These are phyloP conservation scores for Stemphylium beticola DNA, from an alignment of 2,329 filamentous ascomycete species.

Conservation along the genomic window DNA sequence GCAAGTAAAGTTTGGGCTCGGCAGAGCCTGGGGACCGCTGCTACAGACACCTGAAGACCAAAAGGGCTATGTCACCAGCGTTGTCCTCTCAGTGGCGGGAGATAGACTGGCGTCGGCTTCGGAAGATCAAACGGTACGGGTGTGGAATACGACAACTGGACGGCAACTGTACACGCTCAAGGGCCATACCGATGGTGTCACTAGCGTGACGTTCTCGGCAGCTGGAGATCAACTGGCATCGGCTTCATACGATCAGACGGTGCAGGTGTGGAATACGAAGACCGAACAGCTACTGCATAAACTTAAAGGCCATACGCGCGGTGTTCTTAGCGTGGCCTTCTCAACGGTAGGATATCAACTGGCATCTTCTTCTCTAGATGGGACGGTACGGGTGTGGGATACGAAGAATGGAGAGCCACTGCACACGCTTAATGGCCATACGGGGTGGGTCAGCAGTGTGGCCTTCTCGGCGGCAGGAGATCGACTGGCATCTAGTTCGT, in stretches of 20 bases:
- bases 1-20: too few relatives aligned
- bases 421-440: conserved; percentile 33
- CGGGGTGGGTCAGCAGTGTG: conserved; percentile 18
- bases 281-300: conserved; percentile 22
- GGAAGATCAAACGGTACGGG: background rate
- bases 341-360: too few relatives aligned
- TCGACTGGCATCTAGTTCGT: conserved; percentile 13
- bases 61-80: background rate
- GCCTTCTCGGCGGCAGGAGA: conserved; percentile 30
- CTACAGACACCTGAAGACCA: background rate
- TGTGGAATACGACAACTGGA: background rate
- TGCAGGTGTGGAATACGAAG: conserved; percentile 26
- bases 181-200: background rate
- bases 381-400: too few relatives aligned
- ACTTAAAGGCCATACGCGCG: conserved; percentile 4
- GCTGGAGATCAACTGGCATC: conserved; percentile 20
- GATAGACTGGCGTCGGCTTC: background rate
- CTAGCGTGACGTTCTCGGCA: conserved; percentile 29
- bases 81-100: background rate
- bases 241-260: background rate
- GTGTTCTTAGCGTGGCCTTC: background rate
- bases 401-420: too few relatives aligned
- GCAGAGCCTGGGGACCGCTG: background rate
- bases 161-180: background rate
- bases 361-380: too few relatives aligned